phyloP scores from a whole-genome alignment of 2,329 filamentous ascomycete genomes.

The Ophiostoma quercus region DNA sequence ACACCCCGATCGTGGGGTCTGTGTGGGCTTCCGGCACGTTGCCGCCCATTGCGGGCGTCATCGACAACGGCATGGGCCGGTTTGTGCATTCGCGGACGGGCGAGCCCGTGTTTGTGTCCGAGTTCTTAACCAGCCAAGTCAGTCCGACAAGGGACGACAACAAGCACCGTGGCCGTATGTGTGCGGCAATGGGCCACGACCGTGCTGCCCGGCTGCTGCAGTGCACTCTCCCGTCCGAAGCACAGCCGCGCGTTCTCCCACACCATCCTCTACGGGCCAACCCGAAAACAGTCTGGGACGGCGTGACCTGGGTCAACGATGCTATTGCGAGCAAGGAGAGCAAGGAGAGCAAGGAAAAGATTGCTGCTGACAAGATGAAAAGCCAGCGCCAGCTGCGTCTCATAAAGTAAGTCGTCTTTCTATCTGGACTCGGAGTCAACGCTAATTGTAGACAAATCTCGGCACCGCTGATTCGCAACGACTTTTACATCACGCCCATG shows the following conservation, averaged over 20 bases:
- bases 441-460: slow-evolving; percentile 67
- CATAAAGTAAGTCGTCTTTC: slow-evolving; percentile 6
- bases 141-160: slow-evolving; percentile 49
- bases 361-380: not conserved
- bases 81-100: slow-evolving; percentile 65
- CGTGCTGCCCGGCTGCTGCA: slow-evolving; percentile 61
- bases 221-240: slow-evolving; percentile 37
- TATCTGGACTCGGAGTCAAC: no score
- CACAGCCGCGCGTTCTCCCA: not conserved
- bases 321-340: not conserved
- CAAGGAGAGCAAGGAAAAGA: not conserved
- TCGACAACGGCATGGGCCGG: slow-evolving; percentile 59
- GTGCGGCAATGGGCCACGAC: slow-evolving; percentile 75
- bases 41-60: slow-evolving; percentile 50
- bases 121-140: slow-evolving; percentile 37
- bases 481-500: slow-evolving; percentile 90
- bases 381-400: not conserved
- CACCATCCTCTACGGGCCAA: not conserved
- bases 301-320: slow-evolving; percentile 38
- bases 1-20: slow-evolving; percentile 52
- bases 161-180: slow-evolving; percentile 68
- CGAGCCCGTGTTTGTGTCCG: slow-evolving; percentile 59
- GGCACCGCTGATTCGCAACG: slow-evolving; percentile 81
- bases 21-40: slow-evolving; percentile 75
- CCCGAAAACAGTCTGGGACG: slow-evolving; percentile 36